Evolutionary conservation across 2,329 filamentous ascomycete species (phyloP).

Genomic region (Trichoderma asperellum): DNA sequence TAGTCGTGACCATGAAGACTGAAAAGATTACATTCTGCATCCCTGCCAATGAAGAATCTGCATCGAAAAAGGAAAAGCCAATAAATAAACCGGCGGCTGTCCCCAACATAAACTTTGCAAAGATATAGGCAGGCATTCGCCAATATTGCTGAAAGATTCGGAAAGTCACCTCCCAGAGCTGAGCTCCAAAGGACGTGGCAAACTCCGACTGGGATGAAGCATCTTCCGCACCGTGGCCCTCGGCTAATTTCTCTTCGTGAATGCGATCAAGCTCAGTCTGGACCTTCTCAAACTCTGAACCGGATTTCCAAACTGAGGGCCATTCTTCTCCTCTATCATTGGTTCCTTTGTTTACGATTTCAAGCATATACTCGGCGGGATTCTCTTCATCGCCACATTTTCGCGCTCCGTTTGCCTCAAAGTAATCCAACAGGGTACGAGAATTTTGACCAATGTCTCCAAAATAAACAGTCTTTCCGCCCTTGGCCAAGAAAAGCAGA

Average conservation of each 20-base stretch:
- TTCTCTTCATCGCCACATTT: conserved; percentile 66
- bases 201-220: conserved; percentile 63
- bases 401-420: conserved; percentile 65
- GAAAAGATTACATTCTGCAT: conserved; percentile 75
- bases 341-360: conserved; percentile 49
- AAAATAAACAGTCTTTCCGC: conserved; percentile 71
- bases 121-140: conserved; percentile 78
- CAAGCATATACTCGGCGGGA: conserved; percentile 76
- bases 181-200: conserved; percentile 70
- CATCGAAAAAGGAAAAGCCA: conserved; percentile 70
- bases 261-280: conserved; percentile 67
- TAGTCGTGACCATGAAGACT: conserved; percentile 75
- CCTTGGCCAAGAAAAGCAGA: conserved; percentile 65
- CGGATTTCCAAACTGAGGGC: conserved; percentile 67
- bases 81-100: conserved; percentile 69
- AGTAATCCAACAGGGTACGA: conserved; percentile 62
- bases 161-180: conserved; percentile 66
- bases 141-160: conserved; percentile 84
- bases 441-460: conserved; percentile 67
- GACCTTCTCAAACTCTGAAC: conserved; percentile 55
- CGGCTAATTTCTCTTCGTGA: conserved; percentile 51
- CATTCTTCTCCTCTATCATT: conserved; percentile 58
- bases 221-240: conserved; percentile 32
- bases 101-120: conserved; percentile 69
- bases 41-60: conserved; percentile 63